Conservation (phyloP, 1,139 yeast species). For the Zygosaccharomyces pseudobailii region DNA sequence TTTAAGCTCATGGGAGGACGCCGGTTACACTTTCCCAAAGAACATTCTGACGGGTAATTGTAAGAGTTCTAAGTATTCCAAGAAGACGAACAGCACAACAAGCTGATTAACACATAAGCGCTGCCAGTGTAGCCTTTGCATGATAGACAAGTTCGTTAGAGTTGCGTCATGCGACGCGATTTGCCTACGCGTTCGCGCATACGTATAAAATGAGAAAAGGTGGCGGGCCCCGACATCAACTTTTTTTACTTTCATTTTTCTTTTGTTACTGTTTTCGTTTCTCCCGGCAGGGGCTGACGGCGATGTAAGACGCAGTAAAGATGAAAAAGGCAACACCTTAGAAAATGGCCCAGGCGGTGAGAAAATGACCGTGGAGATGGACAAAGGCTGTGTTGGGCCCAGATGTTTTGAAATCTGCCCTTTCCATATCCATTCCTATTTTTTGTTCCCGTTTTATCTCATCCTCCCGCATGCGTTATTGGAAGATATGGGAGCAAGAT, state of each 20-base stretch:
- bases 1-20: constrained; percentile 58
- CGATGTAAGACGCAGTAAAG: background rate
- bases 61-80: constrained; percentile 27
- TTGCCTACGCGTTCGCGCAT: background rate
- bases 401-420: background rate
- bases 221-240: background rate
- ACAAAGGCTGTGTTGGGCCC: background rate
- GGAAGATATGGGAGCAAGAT: background rate
- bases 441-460: background rate
- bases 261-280: background rate
- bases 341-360: background rate
- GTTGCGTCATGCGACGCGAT: background rate
- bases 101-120: background rate
- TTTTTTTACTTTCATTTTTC: background rate
- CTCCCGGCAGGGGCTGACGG: background rate
- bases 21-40: constrained; percentile 65
- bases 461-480: background rate
- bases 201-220: background rate
- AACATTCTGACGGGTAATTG: constrained; percentile 46
- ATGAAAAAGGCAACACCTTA: background rate
- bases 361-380: background rate
- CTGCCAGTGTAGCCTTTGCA: background rate
- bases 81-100: background rate
- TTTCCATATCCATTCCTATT: background rate
- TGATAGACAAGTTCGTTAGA: background rate